These are phyloP conservation scores for Leccinum cinnamomeum DNA, from an alignment of 1,284 basidiomycete genomes.

Conservation along the genomic window DNA sequence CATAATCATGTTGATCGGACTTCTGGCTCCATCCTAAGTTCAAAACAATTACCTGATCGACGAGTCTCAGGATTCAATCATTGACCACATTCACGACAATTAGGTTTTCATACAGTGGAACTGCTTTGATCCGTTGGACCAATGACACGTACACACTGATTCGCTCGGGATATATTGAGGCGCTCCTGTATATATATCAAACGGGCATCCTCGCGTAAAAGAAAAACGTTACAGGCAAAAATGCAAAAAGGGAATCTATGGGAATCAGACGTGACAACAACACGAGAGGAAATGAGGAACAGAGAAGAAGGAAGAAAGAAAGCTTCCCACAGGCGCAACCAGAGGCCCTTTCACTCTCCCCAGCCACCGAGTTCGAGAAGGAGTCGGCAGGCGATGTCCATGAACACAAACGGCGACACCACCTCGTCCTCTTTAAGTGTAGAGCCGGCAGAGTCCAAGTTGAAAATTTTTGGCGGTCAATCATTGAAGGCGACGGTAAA, in stretches of 20 bases:
- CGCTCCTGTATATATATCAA: background rate
- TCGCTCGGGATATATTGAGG: too few species aligned
- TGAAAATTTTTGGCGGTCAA: too few species aligned
- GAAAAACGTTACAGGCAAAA: too few species aligned
- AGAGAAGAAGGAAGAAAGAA: background rate
- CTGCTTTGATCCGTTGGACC: background rate
- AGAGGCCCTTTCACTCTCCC: conserved; percentile 32
- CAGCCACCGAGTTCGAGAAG: conserved; percentile 81
- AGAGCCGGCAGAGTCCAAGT: too few species aligned
- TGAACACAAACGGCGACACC: conserved; percentile 92
- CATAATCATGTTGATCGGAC: background rate
- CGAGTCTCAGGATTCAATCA: background rate
- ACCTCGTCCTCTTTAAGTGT: conserved; percentile 57
- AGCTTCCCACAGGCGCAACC: background rate
- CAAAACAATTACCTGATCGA: background rate
- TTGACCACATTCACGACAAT: too few species aligned
- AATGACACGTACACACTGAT: too few species aligned
- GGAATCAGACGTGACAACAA: too few species aligned
- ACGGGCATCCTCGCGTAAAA: background rate
- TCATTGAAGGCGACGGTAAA: too few species aligned
- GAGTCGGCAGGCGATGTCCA: conserved; percentile 89
- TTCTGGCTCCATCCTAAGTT: background rate
- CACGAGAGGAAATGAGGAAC: too few species aligned
- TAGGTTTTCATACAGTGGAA: background rate
- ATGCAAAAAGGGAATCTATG: too few species aligned